These are phyloP conservation scores for Hirsutella rhossiliensis DNA, from an alignment of 2,329 filamentous ascomycete genomes.

Conservation along the genomic window DNA sequence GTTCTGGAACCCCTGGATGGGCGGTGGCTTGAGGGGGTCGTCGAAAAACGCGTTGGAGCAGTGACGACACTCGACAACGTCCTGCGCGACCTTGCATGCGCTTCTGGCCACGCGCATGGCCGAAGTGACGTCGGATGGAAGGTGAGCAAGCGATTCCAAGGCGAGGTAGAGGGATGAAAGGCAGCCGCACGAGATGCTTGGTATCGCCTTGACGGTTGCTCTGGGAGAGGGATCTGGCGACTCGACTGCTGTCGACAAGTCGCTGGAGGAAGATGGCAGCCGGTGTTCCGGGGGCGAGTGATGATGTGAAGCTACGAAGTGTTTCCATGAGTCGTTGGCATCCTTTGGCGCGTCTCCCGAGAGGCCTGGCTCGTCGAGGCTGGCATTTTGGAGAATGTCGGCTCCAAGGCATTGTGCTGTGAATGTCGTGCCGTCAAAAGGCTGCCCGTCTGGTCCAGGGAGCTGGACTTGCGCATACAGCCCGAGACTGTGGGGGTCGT, in stretches of 20 bases:
- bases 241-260: conserved; percentile 7
- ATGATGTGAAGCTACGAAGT: conserved; percentile 4
- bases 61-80: conserved; percentile 35
- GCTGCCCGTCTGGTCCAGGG: neutral
- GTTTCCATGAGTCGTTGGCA: conserved; percentile 9
- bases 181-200: conserved; percentile 30
- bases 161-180: conserved; percentile 37
- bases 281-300: conserved; percentile 6
- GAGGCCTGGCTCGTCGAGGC: conserved; percentile 18
- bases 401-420: conserved; percentile 11
- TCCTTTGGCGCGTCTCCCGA: conserved; percentile 12
- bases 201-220: conserved; percentile 11
- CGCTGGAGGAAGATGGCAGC: conserved; percentile 12
- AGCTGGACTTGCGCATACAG: conserved; percentile 5
- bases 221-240: neutral
- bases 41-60: conserved; percentile 31
- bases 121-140: conserved; percentile 29
- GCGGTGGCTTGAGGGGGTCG: conserved; percentile 20
- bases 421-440: conserved; percentile 2
- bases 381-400: conserved; percentile 18
- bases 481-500: conserved; percentile 4
- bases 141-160: conserved; percentile 34
- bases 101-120: conserved; percentile 36
- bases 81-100: conserved; percentile 35
- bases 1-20: conserved; percentile 42